Conservation (phyloP, 345 rosid genomes). For the Punica granatum region DNA sequence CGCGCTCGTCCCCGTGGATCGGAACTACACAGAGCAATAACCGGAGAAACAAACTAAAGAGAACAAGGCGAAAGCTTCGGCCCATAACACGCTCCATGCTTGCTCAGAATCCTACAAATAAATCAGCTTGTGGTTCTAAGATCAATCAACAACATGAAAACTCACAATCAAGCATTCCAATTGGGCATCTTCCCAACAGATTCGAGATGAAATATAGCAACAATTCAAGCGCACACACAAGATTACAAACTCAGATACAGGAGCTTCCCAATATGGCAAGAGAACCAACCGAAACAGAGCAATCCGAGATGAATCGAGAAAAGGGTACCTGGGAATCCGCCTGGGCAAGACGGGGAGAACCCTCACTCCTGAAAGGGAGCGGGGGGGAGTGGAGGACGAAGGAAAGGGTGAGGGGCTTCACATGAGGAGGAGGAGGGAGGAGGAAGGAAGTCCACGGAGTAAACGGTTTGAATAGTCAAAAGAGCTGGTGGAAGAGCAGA, state of each 20-base stretch:
- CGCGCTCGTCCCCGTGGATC: slow-evolving; percentile 28
- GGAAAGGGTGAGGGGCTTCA: neutral
- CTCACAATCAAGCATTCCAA: neutral
- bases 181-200: neutral
- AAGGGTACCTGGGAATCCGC: slow-evolving; percentile 1
- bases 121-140: no score
- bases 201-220: neutral
- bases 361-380: neutral
- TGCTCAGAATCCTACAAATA: neutral
- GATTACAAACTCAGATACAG: neutral
- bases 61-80: neutral
- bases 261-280: neutral
- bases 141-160: neutral
- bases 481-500: neutral
- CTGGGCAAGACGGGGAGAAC: neutral
- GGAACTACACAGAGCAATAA: slow-evolving; percentile 27
- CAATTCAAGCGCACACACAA: neutral
- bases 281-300: neutral
- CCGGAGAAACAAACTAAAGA: slow-evolving; percentile 17
- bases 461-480: slow-evolving; percentile 3
- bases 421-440: neutral
- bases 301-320: neutral
- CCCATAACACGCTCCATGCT: neutral
- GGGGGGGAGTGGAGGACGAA: neutral
- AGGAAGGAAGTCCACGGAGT: neutral